Evolutionary conservation across 768 basidiomycete genomes (phyloP).

Genomic region (Lactifluus subvellereus): DNA sequence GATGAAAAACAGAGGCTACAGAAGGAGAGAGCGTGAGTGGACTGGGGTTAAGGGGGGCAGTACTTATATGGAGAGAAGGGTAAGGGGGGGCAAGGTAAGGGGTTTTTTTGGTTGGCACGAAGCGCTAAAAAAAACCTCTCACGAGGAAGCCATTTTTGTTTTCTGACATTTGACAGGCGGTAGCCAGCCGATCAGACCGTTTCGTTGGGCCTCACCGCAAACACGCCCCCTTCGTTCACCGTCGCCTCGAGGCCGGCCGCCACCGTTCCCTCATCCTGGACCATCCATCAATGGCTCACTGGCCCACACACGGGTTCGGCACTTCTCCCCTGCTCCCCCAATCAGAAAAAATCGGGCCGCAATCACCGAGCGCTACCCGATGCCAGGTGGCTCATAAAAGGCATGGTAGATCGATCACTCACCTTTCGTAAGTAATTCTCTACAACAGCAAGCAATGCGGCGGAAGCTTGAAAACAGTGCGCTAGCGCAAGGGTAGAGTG

Average conservation of each 20-base stretch:
- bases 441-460: background rate
- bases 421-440: background rate
- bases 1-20: constrained; percentile 14
- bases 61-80: constrained; percentile 19
- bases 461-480: background rate
- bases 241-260: constrained; percentile 10
- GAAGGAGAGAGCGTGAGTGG: constrained; percentile 22
- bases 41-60: constrained; percentile 1
- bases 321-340: constrained; percentile 6
- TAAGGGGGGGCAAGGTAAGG: background rate
- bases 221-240: constrained; percentile 11
- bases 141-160: constrained; percentile 13
- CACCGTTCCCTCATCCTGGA: background rate
- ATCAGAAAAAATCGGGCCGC: constrained; percentile 19
- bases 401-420: constrained; percentile 12
- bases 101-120: constrained; percentile 5
- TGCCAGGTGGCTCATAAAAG: constrained; percentile 15
- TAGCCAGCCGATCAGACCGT: constrained; percentile 9
- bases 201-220: constrained; percentile 16
- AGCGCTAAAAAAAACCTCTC: constrained; percentile 6
- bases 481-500: background rate
- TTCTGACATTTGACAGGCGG: constrained; percentile 16
- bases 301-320: background rate
- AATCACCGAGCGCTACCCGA: constrained; percentile 11
- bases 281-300: background rate